Percentiles rank a stretch among this genome's conserved stretches.
Evolutionary conservation across 768 basidiomycete genomes (phyloP).

Genomic region (Sporobolomyces phaffii): DNA sequence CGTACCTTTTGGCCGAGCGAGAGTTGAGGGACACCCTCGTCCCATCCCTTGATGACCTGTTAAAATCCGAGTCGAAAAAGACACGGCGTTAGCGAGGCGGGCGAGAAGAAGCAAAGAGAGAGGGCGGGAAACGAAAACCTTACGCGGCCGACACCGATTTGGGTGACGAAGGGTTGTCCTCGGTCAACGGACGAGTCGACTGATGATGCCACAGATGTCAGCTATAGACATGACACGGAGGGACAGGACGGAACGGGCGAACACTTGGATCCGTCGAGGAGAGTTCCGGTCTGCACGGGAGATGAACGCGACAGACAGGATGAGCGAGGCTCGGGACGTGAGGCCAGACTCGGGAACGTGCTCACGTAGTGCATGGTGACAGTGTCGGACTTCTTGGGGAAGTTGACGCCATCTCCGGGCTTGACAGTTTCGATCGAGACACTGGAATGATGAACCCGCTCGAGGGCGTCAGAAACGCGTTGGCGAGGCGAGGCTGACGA

Average conservation of each 20-base stretch:
- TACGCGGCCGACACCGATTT: conserved; percentile 70
- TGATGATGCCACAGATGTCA: conserved; percentile 45
- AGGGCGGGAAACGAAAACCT: too few species aligned
- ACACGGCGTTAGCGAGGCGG: neutral
- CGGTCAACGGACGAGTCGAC: conserved; percentile 59
- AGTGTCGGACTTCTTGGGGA: conserved; percentile 59
- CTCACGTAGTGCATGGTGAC: conserved; percentile 1
- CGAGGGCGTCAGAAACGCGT: too few species aligned
- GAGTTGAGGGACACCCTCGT: conserved; percentile 78
- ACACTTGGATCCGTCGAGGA: conserved; percentile 25
- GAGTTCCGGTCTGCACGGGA: conserved; percentile 60
- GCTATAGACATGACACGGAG: neutral
- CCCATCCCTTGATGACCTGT: conserved; percentile 58
- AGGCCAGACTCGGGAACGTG: too few species aligned
- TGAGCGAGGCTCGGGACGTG: neutral
- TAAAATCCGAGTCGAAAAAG: neutral
- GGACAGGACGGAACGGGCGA: neutral
- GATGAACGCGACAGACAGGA: neutral
- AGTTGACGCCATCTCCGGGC: conserved; percentile 60
- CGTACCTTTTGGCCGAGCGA: conserved; percentile 68
- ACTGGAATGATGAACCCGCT: conserved; percentile 43
- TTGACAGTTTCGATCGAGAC: conserved; percentile 59
- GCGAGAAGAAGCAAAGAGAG: neutral
- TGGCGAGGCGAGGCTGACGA: neutral
- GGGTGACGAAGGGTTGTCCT: conserved; percentile 57